Base-by-base conservation (phyloP, 2,329 filamentous ascomycete genomes). In the Beauveria scarabaeidicola region DNA sequence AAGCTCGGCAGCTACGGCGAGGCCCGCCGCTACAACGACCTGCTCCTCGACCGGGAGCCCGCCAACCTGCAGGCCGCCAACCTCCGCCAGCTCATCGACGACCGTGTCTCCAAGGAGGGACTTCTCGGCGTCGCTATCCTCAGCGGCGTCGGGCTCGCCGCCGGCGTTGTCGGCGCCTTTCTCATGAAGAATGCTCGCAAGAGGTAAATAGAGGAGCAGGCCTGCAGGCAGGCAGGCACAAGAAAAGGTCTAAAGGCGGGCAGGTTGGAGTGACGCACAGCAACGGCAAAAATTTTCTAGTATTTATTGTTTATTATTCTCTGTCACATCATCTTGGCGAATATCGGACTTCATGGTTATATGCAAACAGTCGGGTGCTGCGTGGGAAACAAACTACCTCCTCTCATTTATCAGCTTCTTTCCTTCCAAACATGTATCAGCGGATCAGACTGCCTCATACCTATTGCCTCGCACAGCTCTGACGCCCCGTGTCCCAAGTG, bases 1-100 rank as follows among this genome's bases (percentile, higher is more conserved):
- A 97, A 97, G 79, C 85, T 99, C 51, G 93, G 92, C 63, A 97
- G 97, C 81, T 99, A 97, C 74, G 91, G 87, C 62, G 94, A 99
- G 72, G 93, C 93, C 62, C 83, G 93, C 69, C 83, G 90, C 70
- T 97, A 97, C 77, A 99, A 99, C 74, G 93, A 97, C 70, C 81
- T 93, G 53, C 79, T 99, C 63, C 76, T 97, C 58, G 91, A 97
- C 63, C 88, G 93, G 72, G 94, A 99, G 77, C 91, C 91, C 9
- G 85, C 83, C 51, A 99, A 97, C 74, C 75, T 97, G 69, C 94
- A 99, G 76, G 91, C 93, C 27, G 81, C 86, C 59, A 96, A 95
- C 74, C 77, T 99, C 74, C 86, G 89, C 68, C 82, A 86, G 50
- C 77, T 97, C 72, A 96, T 99, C 68, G 93, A 99, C 73, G 93